phyloP scores from a whole-genome alignment of 495 filamentous ascomycete species.

The Lepidopterella palustris region DNA sequence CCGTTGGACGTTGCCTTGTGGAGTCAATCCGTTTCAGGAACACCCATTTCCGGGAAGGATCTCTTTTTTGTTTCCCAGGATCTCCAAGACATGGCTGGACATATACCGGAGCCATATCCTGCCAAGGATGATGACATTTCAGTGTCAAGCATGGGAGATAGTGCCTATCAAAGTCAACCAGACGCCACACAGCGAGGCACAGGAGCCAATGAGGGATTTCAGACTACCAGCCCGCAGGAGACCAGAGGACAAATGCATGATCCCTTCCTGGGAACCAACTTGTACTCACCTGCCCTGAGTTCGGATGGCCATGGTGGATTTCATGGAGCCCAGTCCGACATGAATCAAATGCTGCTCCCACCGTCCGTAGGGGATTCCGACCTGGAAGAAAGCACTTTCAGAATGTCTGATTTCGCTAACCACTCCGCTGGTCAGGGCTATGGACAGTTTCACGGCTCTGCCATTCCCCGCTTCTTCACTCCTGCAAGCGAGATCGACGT shows the following conservation, averaged over 20 bases:
- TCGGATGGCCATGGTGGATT: slow-evolving; percentile 31
- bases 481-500: slow-evolving; percentile 2
- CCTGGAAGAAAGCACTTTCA: slow-evolving; percentile 8
- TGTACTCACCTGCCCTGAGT: slow-evolving; percentile 40
- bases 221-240: slow-evolving; percentile 12
- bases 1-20: slow-evolving; percentile 27
- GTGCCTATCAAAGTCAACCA: slow-evolving; percentile 26
- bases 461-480: slow-evolving; percentile 5
- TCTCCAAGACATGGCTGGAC: slow-evolving; percentile 10
- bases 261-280: slow-evolving; percentile 29
- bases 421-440: slow-evolving; percentile 19
- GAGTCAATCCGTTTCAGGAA: slow-evolving; percentile 27
- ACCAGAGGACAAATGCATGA: slow-evolving; percentile 9
- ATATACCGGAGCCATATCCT: slow-evolving; percentile 8
- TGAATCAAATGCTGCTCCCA: slow-evolving; percentile 15
- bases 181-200: slow-evolving; percentile 17
- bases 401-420: slow-evolving; percentile 14
- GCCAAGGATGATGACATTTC: slow-evolving; percentile 24
- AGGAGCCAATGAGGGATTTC: slow-evolving; percentile 10
- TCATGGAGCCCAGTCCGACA: slow-evolving; percentile 9
- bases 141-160: slow-evolving; percentile 27
- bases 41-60: slow-evolving; percentile 15
- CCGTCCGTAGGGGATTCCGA: slow-evolving; percentile 11
- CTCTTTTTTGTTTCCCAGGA: slow-evolving; percentile 17
- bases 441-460: background rate